Evolutionary conservation across 768 basidiomycete species (phyloP), one percentile per base, ranked within the genome.

Genomic region (Mycena crocata): DNA sequence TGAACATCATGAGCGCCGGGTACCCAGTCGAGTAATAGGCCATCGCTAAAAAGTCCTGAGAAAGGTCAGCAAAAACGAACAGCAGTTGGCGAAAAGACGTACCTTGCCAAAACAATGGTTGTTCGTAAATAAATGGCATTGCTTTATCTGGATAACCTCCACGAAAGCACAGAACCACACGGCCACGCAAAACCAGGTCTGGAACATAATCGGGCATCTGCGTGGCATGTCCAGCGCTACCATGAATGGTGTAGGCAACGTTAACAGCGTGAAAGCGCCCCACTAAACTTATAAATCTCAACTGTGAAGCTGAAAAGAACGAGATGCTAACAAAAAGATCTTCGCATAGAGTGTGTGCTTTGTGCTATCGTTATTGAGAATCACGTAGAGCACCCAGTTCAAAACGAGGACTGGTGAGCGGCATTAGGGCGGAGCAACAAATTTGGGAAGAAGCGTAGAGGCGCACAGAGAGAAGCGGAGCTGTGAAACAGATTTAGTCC

Each of bases 171-270:
- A 71, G 28, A 62, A 69, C 74, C 76, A 77, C 1, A 72, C 70
- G 9, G 73, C 64, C 5, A 75, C 51, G 26, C 68, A 54, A 44
- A 79, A 62, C 57, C 66, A 73, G 28, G 71, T 48, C 61, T 82
- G 79, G 65, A 76, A 82, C 21, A 72, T 24, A 13, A 66, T 63
- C 3, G 73, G 69, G 19, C 54, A 54, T 13, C 57, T 64, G 28
- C 73, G 57, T 9, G 80, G 80, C 50, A 72, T 64, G 68, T 81
- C 78, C 51, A 77, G 71, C 5, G 74, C 72, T 61, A 81, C 65
- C 68, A 79, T 67, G 57, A 75, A 55, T 10, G 69, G 69, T 3
- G 66, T 79, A 24, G 44, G 76, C 30, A 67, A 1, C 69, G 64
- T 60, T 14, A 69, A 50, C 14, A 60, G n/a, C 37, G 71, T 34